Percentiles rank a stretch among this genome's conserved stretches.
Conservation (phyloP, 2,329 filamentous ascomycete species). For the Colletotrichum sp. region DNA sequence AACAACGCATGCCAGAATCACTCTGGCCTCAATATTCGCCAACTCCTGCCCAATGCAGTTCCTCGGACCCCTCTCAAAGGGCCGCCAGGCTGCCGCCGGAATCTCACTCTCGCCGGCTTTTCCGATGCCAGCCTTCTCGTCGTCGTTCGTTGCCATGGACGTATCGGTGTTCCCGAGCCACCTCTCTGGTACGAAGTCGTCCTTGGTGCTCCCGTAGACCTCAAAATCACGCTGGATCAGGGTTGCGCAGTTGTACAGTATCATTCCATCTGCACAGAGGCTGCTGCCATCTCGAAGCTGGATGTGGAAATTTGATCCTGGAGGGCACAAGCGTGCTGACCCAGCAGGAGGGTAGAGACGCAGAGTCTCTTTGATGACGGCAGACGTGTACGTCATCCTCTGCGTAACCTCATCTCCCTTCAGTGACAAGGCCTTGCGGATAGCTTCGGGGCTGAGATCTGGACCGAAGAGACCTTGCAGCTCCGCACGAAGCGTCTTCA, state of each 20-base stretch:
- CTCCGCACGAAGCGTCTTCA: conserved; percentile 35
- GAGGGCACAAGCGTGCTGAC: conserved; percentile 30
- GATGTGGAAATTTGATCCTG: conserved; percentile 31
- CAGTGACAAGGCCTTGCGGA: conserved; percentile 30
- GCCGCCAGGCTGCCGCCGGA: conserved; percentile 49
- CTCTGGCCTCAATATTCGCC: conserved; percentile 57
- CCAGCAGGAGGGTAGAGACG: conserved; percentile 38
- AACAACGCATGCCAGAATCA: conserved; percentile 42
- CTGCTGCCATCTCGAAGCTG: conserved; percentile 30
- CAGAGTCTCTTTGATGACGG: conserved; percentile 43
- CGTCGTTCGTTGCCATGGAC: conserved; percentile 23
- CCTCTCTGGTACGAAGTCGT: conserved; percentile 44
- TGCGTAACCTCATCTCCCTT: conserved; percentile 33
- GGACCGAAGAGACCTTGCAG: conserved; percentile 38
- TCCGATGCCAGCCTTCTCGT: not conserved
- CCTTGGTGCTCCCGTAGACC: conserved; percentile 37
- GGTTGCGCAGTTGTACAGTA: conserved; percentile 38
- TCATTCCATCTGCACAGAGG: conserved; percentile 34
- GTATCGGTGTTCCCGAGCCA: conserved; percentile 38
- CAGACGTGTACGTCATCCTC: conserved; percentile 38
- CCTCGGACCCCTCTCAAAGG: conserved; percentile 58
- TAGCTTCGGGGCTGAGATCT: conserved; percentile 28
- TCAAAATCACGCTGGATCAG: conserved; percentile 38
- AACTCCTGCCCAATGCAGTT: conserved; percentile 63
- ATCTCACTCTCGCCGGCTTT: conserved; percentile 6